Conservation (phyloP, 164 flowering plant species). For the Hamamelis virginiana region DNA sequence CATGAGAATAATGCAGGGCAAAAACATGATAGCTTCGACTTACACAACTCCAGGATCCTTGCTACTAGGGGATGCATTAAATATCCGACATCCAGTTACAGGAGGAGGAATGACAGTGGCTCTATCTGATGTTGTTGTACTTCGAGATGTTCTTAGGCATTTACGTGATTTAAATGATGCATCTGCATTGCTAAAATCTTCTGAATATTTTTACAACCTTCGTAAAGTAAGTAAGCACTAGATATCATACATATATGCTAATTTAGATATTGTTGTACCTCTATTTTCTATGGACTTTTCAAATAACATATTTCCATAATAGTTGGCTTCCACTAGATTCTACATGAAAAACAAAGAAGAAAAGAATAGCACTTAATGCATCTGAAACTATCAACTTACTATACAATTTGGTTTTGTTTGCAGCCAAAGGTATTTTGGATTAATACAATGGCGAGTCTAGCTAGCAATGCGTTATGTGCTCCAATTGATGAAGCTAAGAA, state of each 20-base stretch:
- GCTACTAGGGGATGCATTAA: slow-evolving; percentile 41
- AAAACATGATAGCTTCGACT: slow-evolving; percentile 38
- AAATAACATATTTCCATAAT: too few relatives aligned
- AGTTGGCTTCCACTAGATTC: background rate
- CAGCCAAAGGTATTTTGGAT: slow-evolving; percentile 24
- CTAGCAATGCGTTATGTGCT: slow-evolving; percentile 16
- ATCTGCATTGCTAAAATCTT: slow-evolving; percentile 19
- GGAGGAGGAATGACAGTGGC: slow-evolving; percentile 50
- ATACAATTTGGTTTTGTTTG: background rate
- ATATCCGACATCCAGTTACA: slow-evolving; percentile 41
- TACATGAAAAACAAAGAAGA: too few relatives aligned
- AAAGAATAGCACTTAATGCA: background rate
- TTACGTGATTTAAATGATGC: slow-evolving; percentile 22
- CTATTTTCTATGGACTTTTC: too few relatives aligned
- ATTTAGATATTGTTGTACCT: too few relatives aligned
- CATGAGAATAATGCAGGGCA: slow-evolving; percentile 30
- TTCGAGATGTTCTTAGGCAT: slow-evolving; percentile 36
- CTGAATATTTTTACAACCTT: slow-evolving; percentile 33
- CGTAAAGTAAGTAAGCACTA: slow-evolving; percentile 34
- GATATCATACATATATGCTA: background rate
- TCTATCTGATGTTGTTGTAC: slow-evolving; percentile 25
- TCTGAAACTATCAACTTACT: background rate
- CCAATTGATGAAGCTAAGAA: slow-evolving; percentile 19
- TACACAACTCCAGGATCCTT: slow-evolving; percentile 37
- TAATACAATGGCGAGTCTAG: slow-evolving; percentile 19